Conservation (phyloP, 345 rosid genomes). For the Eucalyptus globulus region DNA sequence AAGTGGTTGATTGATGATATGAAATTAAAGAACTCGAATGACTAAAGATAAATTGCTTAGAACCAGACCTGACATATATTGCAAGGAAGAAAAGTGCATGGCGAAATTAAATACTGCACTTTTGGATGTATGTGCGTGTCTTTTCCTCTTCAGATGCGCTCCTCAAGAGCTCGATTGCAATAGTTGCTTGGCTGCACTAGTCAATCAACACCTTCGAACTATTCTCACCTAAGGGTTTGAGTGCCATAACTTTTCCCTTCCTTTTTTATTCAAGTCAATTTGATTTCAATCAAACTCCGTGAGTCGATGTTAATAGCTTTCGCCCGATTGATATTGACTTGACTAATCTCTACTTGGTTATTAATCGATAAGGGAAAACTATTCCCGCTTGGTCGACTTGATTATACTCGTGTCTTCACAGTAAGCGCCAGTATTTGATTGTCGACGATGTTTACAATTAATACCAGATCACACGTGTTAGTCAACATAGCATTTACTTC, state of each 20-base stretch:
- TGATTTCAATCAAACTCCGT: background rate
- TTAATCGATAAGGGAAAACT: background rate
- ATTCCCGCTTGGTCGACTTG: background rate
- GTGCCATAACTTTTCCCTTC: background rate
- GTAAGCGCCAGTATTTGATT: fast-evolving
- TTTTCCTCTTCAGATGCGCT: background rate
- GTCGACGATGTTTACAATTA: fast-evolving
- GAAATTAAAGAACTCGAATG: background rate
- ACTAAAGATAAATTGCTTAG: background rate
- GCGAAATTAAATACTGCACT: background rate
- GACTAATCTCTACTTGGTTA: background rate
- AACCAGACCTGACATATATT: background rate
- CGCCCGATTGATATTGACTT: background rate
- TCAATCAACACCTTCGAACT: background rate
- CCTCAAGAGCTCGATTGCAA: background rate
- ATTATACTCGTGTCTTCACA: fast-evolving
- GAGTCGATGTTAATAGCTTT: background rate
- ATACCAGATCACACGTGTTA: background rate
- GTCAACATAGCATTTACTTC: background rate
- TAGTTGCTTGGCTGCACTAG: background rate
- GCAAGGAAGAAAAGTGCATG: background rate
- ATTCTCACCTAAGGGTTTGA: background rate
- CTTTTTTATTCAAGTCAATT: background rate
- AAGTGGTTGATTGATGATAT: background rate
- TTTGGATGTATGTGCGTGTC: background rate